These are phyloP conservation scores for Salix arbutifolia DNA, from an alignment of 345 rosid species.

Conservation along the genomic window DNA sequence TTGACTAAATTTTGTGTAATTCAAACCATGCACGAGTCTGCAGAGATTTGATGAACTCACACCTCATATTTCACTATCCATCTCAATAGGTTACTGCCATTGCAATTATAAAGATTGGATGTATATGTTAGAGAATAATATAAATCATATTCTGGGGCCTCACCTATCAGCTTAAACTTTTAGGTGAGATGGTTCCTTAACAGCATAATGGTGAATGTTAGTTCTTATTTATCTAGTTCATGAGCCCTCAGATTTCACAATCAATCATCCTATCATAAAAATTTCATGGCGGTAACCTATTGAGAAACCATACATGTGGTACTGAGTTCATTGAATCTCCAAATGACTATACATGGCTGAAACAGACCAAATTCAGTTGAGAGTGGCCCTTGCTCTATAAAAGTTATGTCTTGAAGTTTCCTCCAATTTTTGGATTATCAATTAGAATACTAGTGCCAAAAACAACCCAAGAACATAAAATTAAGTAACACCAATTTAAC, in stretches of 20 bases:
- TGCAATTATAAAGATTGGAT: not conserved
- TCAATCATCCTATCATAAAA: not conserved
- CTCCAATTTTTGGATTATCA: conserved; percentile 48
- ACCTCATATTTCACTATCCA: not conserved
- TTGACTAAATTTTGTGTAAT: not conserved
- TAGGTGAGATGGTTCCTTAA: too few species aligned
- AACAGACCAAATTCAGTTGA: not conserved
- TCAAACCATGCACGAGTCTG: not conserved
- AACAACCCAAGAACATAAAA: not conserved
- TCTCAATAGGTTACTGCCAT: not conserved
- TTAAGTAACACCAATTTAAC: not conserved
- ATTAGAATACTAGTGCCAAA: conserved; percentile 55
- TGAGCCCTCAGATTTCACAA: not conserved
- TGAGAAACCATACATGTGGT: not conserved
- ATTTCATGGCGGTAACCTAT: not conserved
- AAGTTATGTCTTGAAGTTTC: conserved; percentile 45
- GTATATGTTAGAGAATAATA: too few species aligned
- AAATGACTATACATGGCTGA: not conserved
- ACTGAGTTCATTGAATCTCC: not conserved
- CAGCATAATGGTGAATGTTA: not conserved
- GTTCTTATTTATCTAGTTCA: not conserved
- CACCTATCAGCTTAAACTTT: too few species aligned
- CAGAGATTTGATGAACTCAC: not conserved
- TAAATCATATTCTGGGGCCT: too few species aligned
- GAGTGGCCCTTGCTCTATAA: conserved; percentile 30